Base-by-base conservation (phyloP, 345 rosid species). In the Dovyalis caffra region DNA sequence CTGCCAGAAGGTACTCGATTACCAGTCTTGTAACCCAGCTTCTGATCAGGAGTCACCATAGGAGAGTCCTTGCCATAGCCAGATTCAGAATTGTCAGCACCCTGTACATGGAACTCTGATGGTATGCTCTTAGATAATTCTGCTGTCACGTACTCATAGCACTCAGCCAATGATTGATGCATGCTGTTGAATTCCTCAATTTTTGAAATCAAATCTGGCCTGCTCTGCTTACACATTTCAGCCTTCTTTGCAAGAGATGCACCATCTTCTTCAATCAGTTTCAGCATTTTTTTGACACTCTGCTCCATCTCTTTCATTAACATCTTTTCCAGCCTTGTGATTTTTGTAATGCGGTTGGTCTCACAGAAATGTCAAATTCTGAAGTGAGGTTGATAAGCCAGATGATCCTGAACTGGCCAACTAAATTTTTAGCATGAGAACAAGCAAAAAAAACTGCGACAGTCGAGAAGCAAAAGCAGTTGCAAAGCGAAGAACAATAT, bases 211-310 rank as follows among this genome's bases (percentile, higher is more conserved):
- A 91, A 80, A 75, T 92, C 90, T 0, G 97, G 95, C 72, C 94
- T 89, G 69, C 84, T 90, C 69, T 85, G 84, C 68, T 88, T 85
- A 79, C 88, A 89, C 90, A 88, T 85, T 73, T 87, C 94, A 47
- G 89, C 97, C 82, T 92, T 90, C 81, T 88, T 92, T 0, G 93
- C 93, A 72, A 92, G 89, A 8, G 94, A 88, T 71, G 86, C 93
- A 56, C 81, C 96, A 51, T 90, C 96, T 79, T 89, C 92, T 79
- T 88, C 91, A 23, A 90, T 84, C 70, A 91, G 84, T 69, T 90
- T 90, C 76, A 90, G 58, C 90, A 92, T 89, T 75, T 76, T 83
- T 34, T 84, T 90, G 57, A 88, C 87, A 3, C 82, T 79, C 40
- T 86, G 90, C 76, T 95, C 99, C 97, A 95, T 95, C 79, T 57